Percentiles rank a stretch among this genome's conserved stretches.
phyloP scores from a whole-genome alignment of 495 filamentous ascomycete species.

The Cladorrhinum samala region DNA sequence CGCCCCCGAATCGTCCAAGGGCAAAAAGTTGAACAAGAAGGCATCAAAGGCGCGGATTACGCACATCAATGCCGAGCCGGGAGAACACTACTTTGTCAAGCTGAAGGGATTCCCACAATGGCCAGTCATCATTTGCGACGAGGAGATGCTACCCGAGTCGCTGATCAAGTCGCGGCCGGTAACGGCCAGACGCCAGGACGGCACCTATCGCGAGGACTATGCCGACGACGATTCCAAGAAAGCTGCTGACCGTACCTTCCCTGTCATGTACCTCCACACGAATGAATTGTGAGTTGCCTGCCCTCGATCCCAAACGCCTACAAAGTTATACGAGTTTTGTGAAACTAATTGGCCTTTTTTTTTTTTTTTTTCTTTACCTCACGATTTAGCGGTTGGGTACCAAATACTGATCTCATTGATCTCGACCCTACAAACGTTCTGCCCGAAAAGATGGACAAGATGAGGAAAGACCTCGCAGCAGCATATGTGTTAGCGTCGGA shows the following conservation, averaged over 20 bases:
- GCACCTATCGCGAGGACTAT: constrained; percentile 76
- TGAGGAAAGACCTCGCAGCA: constrained; percentile 64
- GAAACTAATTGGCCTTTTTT: constrained; percentile 14
- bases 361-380: too few relatives aligned
- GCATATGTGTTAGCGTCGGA: constrained; percentile 71
- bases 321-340: too few relatives aligned
- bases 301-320: neutral
- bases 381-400: constrained; percentile 79
- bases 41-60: constrained; percentile 64
- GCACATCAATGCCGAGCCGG: constrained; percentile 73
- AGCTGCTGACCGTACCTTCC: constrained; percentile 73
- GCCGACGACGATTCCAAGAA: constrained; percentile 71
- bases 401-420: constrained; percentile 69
- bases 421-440: constrained; percentile 64
- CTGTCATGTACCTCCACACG: constrained; percentile 87
- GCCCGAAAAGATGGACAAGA: constrained; percentile 58
- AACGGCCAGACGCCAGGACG: constrained; percentile 70
- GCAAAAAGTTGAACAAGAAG: constrained; percentile 79
- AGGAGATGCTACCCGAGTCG: constrained; percentile 75
- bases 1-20: constrained; percentile 56
- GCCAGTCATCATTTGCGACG: constrained; percentile 86
- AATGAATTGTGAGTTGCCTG: constrained; percentile 81
- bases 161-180: constrained; percentile 70
- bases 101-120: constrained; percentile 87
- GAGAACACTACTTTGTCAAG: constrained; percentile 78